Conservation (phyloP, 192 early-diverging fungal species). For the Rhizophagus prolifer region DNA sequence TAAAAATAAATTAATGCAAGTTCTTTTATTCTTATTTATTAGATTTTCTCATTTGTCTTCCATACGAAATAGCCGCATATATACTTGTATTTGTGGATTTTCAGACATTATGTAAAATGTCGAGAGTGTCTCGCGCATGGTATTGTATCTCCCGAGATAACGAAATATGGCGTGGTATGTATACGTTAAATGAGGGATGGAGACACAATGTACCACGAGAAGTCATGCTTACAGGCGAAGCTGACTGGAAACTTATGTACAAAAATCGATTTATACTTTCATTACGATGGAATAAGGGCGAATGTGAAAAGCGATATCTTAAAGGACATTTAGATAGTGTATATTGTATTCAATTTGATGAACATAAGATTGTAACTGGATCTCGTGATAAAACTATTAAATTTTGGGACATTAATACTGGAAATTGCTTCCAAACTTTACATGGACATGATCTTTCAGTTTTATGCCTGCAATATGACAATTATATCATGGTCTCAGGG, state of each 20-base stretch:
- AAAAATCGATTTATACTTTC: conserved; percentile 62
- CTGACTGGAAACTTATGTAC: conserved; percentile 76
- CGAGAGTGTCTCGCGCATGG: conserved; percentile 69
- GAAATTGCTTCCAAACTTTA: conserved; percentile 58
- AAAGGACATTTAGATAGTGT: conserved; percentile 83
- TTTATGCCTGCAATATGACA: conserved; percentile 81
- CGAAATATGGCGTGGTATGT: conserved; percentile 71
- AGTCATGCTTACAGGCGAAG: conserved; percentile 6
- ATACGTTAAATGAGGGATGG: conserved; percentile 55
- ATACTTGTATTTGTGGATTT: conserved; percentile 66
- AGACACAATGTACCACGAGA: conserved; percentile 36
- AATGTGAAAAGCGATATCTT: conserved; percentile 53
- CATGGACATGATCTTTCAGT: conserved; percentile 69
- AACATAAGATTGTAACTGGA: conserved; percentile 71
- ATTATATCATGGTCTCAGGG: conserved; percentile 72
- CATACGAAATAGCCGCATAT: conserved; percentile 70
- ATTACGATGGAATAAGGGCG: conserved; percentile 53
- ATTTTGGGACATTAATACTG: conserved; percentile 76
- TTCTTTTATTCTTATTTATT: neutral
- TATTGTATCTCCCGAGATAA: conserved; percentile 64
- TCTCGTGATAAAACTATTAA: conserved; percentile 75
- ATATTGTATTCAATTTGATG: conserved; percentile 88
- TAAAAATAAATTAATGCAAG: no score
- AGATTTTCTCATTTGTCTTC: conserved; percentile 67
- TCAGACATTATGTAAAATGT: conserved; percentile 58